Percentiles rank a stretch among this genome's conserved stretches.
phyloP scores from a whole-genome alignment of 2,329 filamentous ascomycete species.

The Coniosporium tulheliwenetii region DNA sequence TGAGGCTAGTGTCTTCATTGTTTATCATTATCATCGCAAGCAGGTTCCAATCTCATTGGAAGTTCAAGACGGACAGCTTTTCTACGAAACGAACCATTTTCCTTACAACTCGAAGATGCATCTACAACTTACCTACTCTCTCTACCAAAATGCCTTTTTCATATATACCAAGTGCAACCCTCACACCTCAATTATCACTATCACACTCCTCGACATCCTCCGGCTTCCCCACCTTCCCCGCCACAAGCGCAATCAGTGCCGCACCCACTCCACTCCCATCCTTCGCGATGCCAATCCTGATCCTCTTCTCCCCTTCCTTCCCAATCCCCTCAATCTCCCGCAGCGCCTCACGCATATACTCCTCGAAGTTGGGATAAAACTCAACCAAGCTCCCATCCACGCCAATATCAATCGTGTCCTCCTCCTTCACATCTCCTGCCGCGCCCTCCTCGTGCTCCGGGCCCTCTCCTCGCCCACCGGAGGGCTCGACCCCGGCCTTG shows the following conservation, averaged over 20 bases:
- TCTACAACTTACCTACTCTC: too few relatives aligned
- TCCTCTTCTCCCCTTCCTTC: slow-evolving; percentile 60
- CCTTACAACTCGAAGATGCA: too few relatives aligned
- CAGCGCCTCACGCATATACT: slow-evolving; percentile 73
- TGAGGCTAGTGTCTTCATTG: too few relatives aligned
- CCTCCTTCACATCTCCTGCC: slow-evolving; percentile 25
- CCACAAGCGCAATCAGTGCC: slow-evolving; percentile 83
- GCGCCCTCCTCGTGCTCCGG: neutral
- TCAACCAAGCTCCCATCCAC: slow-evolving; percentile 91
- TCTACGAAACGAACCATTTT: too few relatives aligned
- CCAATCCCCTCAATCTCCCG: slow-evolving; percentile 65
- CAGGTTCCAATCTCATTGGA: too few relatives aligned
- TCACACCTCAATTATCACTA: too few relatives aligned
- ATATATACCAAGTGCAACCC: too few relatives aligned
- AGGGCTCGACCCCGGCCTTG: slow-evolving; percentile 16
- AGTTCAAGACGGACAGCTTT: too few relatives aligned
- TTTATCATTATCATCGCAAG: too few relatives aligned
- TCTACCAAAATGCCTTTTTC: too few relatives aligned
- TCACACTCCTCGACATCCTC: neutral
- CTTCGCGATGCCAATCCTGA: slow-evolving; percentile 91
- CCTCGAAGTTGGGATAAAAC: slow-evolving; percentile 86
- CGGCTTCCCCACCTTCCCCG: slow-evolving; percentile 40
- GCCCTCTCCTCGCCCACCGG: slow-evolving; percentile 9
- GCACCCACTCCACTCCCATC: slow-evolving; percentile 94
- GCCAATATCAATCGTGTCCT: slow-evolving; percentile 72